Evolutionary conservation across 2,329 filamentous ascomycete species (phyloP), one percentile per base, ranked within the genome.

Genomic region (Epichloe bromicola): DNA sequence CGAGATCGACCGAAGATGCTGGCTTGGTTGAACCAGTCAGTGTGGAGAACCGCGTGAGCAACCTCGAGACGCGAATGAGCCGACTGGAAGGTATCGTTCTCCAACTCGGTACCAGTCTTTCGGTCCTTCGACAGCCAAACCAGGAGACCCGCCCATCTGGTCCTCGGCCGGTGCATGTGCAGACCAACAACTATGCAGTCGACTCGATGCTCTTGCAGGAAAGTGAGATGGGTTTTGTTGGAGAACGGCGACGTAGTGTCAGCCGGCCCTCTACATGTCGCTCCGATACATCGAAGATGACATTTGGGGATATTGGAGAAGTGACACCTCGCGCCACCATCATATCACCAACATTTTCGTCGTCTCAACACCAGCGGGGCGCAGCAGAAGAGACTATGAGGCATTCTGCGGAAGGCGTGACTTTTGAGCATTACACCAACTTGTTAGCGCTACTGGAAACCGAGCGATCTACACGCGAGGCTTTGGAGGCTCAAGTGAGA

Each of bases 401-500:
- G 65, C 68, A 12, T 57, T 56, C 3, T 50, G 58, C 23, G 6
- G 63, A 61, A 7, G 53, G 61, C 1, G 64, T 72, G 20, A 67
- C 67, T 2, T 59, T 64, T 15, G 73, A 78, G 46, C 71, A 78
- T 47, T 77, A 76, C 54, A 67, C 68, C 6, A 71, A 68, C 2
- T 66, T 83, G 15, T 61, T 74, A 30, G 68, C 71, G 15, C 68
- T 82, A 51, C 67, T 83, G 26, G 70, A 80, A 51, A 69, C 71
- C 1, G 80, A 84, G 60, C 76, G 79, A 26, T 70, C 71, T 1
- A 75, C 76, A 5, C 72, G 80, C 5, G 68, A 74, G 51, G 67
- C 71, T 4, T 70, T 84, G 4, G 80, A 83, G 60, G 65, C 68
- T 2, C 72, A 81, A 52, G 76, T 83, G 34, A 74, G 69, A 51